Evolutionary conservation across 768 basidiomycete genomes (phyloP).

Genomic region (Suillus discolor): DNA sequence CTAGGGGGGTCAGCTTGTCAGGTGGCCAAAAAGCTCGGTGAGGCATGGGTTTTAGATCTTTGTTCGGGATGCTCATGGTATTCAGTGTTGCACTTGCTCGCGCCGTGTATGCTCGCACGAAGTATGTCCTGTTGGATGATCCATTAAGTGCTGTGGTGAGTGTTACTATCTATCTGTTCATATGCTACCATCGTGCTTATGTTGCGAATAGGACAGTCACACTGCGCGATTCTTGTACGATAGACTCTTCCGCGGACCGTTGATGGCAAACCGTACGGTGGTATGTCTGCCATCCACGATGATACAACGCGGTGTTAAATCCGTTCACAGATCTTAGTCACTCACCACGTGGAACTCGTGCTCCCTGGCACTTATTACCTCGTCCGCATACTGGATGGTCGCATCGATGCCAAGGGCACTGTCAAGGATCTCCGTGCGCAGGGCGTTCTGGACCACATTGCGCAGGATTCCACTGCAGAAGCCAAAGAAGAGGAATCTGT

Average conservation of each 20-base stretch:
- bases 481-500: slow-evolving; percentile 46
- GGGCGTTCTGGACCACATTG: slow-evolving; percentile 64
- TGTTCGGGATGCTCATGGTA: slow-evolving; percentile 9
- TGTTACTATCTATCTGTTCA: slow-evolving; percentile 5
- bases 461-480: slow-evolving; percentile 52
- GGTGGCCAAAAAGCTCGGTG: slow-evolving; percentile 85
- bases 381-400: slow-evolving; percentile 79
- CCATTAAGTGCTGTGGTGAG: slow-evolving; percentile 81
- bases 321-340: slow-evolving; percentile 59
- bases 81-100: slow-evolving; percentile 79
- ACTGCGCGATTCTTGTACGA: slow-evolving; percentile 67
- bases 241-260: slow-evolving; percentile 63
- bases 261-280: slow-evolving; percentile 70
- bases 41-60: slow-evolving; percentile 11
- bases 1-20: slow-evolving; percentile 66
- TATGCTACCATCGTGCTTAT: not conserved
- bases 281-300: slow-evolving; percentile 33
- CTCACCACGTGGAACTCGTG: slow-evolving; percentile 84
- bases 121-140: slow-evolving; percentile 77
- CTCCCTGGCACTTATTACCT: slow-evolving; percentile 74
- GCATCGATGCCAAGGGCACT: slow-evolving; percentile 75
- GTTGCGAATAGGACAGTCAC: slow-evolving; percentile 57
- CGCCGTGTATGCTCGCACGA: slow-evolving; percentile 74
- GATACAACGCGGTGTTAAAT: slow-evolving; percentile 1
- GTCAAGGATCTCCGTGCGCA: slow-evolving; percentile 61